These are phyloP conservation scores for Vaucheria bursata DNA, from an alignment of 352 stramenopile species.

Conservation along the genomic window DNA sequence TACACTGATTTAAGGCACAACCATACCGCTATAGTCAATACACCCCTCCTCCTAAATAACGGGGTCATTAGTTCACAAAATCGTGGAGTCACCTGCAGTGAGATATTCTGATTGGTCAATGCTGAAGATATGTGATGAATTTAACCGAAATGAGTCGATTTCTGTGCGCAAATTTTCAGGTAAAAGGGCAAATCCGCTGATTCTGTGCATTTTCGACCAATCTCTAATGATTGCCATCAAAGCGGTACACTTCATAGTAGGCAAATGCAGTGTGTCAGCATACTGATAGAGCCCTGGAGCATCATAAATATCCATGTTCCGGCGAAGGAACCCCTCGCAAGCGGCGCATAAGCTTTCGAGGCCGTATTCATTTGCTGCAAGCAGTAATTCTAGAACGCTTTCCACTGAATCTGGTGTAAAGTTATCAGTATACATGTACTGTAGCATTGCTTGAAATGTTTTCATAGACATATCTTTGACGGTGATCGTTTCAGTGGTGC, in stretches of 20 bases:
- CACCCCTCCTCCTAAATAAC: too few relatives aligned
- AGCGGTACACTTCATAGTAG: constrained; percentile 20
- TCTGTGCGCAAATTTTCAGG: constrained; percentile 5
- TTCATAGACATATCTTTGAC: constrained; percentile 25
- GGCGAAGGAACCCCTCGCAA: constrained; percentile 40
- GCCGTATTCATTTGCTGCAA: constrained; percentile 39
- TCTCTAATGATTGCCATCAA: constrained; percentile 27
- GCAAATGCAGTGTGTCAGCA: constrained; percentile 29
- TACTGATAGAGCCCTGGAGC: constrained; percentile 36
- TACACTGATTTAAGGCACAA: too few relatives aligned
- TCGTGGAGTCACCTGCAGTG: too few relatives aligned
- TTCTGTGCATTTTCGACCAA: constrained; percentile 14
- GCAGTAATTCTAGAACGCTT: constrained; percentile 35
- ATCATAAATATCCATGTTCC: constrained; percentile 30
- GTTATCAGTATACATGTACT: constrained; percentile 37
- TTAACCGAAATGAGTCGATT: constrained; percentile 6
- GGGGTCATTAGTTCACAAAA: too few relatives aligned
- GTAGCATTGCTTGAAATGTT: constrained; percentile 30
- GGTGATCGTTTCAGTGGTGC: neutral
- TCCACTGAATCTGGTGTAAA: too few relatives aligned
- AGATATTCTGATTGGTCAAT: constrained; percentile 13
- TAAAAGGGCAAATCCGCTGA: neutral
- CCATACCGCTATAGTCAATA: too few relatives aligned
- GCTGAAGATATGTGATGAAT: constrained; percentile 22
- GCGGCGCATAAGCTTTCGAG: constrained; percentile 22